These are phyloP conservation scores for Parasitella parasitica DNA, from an alignment of 371 early-diverging fungal genomes.

Conservation along the genomic window DNA sequence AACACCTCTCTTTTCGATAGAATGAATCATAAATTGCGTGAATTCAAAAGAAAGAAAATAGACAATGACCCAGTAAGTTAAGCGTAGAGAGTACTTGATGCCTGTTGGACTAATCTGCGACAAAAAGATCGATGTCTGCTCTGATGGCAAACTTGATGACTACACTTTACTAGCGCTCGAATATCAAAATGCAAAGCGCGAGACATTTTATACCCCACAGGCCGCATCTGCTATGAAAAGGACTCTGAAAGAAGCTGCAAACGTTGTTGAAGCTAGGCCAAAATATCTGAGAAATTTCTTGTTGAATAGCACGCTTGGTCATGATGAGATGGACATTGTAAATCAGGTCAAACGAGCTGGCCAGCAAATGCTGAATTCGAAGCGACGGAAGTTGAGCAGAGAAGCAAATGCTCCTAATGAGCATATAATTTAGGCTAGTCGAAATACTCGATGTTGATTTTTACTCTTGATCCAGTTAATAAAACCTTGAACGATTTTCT, in stretches of 20 bases:
- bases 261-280: slow-evolving; percentile 13
- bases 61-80: neutral
- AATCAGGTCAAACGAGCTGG: neutral
- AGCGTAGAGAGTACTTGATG: neutral
- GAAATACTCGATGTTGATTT: neutral
- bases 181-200: slow-evolving; percentile 6
- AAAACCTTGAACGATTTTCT: too few species aligned
- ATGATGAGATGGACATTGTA: slow-evolving; percentile 12
- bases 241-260: slow-evolving; percentile 5
- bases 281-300: slow-evolving; percentile 12
- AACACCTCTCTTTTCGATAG: neutral
- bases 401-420: neutral
- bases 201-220: slow-evolving; percentile 16
- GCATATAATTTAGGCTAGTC: neutral
- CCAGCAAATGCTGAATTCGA: slow-evolving; percentile 11
- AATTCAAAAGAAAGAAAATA: neutral
- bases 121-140: slow-evolving; percentile 2
- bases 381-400: slow-evolving; percentile 1
- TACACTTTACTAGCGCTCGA: neutral
- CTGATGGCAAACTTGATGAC: neutral
- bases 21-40: neutral
- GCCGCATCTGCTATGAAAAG: slow-evolving; percentile 11
- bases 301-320: neutral
- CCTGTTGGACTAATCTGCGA: too few species aligned
- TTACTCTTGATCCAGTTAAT: neutral